These are phyloP conservation scores for Millerozyma miso DNA, from an alignment of 805 yeast genomes.

Conservation along the genomic window DNA sequence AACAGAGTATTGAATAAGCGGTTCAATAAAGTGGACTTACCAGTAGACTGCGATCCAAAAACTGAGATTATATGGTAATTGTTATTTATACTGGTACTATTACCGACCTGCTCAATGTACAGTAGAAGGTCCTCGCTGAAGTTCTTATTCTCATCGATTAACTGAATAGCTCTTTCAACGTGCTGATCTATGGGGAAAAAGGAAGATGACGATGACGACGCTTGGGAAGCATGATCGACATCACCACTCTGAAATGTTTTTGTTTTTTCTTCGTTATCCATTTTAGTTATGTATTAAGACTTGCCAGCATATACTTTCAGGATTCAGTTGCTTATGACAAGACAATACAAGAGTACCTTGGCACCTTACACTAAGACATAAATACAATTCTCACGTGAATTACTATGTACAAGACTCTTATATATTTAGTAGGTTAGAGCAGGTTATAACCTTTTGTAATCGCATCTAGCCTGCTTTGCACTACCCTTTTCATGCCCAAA, in stretches of 20 bases:
- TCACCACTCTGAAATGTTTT: background rate
- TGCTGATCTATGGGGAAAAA: conserved; percentile 36
- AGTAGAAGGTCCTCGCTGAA: conserved; percentile 40
- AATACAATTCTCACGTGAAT: background rate
- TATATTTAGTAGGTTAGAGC: background rate
- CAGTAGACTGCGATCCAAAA: conserved; percentile 96
- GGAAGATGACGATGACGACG: conserved; percentile 30
- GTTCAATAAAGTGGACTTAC: conserved; percentile 89
- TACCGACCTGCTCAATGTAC: conserved; percentile 32
- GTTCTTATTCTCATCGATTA: conserved; percentile 56
- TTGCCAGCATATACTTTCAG: background rate
- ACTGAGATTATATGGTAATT: conserved; percentile 90
- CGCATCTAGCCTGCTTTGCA: conserved; percentile 42
- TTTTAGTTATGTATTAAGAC: background rate
- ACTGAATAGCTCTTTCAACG: conserved; percentile 47
- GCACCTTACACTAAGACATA: background rate
- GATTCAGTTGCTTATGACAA: background rate
- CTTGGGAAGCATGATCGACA: background rate
- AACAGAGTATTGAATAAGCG: conserved; percentile 80
- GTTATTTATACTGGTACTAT: conserved; percentile 47
- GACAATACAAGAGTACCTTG: background rate
- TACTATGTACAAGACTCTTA: background rate
- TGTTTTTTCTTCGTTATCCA: background rate
- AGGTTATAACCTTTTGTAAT: conserved; percentile 12
- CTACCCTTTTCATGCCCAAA: conserved; percentile 65